Evolutionary conservation across 108 stramenopile genomes (phyloP), one percentile per base, ranked within the genome.

Genomic region (Conticribra weissflogii): DNA sequence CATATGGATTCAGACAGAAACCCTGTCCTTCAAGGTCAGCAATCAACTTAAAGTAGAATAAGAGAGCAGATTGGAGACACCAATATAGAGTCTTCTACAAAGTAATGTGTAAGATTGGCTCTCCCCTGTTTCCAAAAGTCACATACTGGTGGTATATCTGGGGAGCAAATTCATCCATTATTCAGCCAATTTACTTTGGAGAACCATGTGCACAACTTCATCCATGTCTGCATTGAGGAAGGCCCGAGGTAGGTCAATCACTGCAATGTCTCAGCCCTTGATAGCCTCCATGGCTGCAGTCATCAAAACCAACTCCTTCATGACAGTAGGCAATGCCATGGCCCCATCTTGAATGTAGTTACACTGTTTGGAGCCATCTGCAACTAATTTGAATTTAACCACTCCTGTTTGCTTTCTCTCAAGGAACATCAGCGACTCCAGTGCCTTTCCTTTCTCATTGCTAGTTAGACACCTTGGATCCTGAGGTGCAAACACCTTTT

Each of bases 181-280:
- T 4, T 23, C 23, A 7, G 28, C 21, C 23, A 28, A 56, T 3
- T 25, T 25, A 5, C 14, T 27, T 7, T 4, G 17, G 12, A 56
- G 4, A 3, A 28, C 14, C 55, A 56, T 56, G 23, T 23, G 17
- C 4, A 56, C 55, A 24, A 29, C 23, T 5, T 44, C 36, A 44
- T 60, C 59, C 19, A 22, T 44, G 19, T 45, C 59, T 23, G 59
- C 59, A 44, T 60, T 34, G 18, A 60, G 59, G 36, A 60, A 57
- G 1, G 59, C 59, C 21, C 59, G 19, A 14, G 59, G 59, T 14
- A 60, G n/a, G 59, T 46, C 59, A 17, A 60, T 22, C 1, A 25
- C 34, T 0, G 25, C 52, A 32, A 66, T 52, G 18, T 54, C 1
- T 41, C 51, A 21, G 5, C 29, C 36, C 53, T 73, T 53, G 16